These are phyloP conservation scores for Scheffersomyces lignicola DNA, from an alignment of 1,139 yeast species.

Conservation along the genomic window DNA sequence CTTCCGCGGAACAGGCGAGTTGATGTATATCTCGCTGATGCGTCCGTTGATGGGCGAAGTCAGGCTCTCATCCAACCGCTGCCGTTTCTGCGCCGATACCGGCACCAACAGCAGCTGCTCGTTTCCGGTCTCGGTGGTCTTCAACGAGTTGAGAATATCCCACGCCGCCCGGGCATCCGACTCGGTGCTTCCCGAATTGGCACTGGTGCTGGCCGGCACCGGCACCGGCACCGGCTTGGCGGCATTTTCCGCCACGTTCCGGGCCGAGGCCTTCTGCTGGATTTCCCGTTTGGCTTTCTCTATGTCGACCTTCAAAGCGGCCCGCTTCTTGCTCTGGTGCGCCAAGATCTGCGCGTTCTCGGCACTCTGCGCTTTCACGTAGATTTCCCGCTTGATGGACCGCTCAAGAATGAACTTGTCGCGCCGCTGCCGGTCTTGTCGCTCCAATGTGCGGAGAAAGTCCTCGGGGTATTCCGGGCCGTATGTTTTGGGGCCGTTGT, in stretches of 20 bases:
- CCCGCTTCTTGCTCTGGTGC: neutral
- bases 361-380: neutral
- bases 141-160: slow-evolving; percentile 1
- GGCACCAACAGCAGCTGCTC: no score
- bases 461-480: slow-evolving; percentile 1
- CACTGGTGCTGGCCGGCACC: neutral
- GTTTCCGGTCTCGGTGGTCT: no score
- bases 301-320: neutral
- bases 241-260: no score
- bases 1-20: neutral
- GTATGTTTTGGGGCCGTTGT: neutral
- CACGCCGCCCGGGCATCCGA: slow-evolving; percentile 2
- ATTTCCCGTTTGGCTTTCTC: neutral
- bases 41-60: neutral
- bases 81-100: no score
- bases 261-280: no score
- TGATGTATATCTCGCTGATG: neutral
- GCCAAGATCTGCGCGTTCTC: neutral
- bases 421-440: slow-evolving; percentile 1
- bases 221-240: slow-evolving; percentile 1
- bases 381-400: neutral
- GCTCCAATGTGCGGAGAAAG: slow-evolving; percentile 1
- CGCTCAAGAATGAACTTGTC: neutral
- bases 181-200: neutral
- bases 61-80: neutral